phyloP scores from a whole-genome alignment of 345 rosid species.

The Gossypium bickii region DNA sequence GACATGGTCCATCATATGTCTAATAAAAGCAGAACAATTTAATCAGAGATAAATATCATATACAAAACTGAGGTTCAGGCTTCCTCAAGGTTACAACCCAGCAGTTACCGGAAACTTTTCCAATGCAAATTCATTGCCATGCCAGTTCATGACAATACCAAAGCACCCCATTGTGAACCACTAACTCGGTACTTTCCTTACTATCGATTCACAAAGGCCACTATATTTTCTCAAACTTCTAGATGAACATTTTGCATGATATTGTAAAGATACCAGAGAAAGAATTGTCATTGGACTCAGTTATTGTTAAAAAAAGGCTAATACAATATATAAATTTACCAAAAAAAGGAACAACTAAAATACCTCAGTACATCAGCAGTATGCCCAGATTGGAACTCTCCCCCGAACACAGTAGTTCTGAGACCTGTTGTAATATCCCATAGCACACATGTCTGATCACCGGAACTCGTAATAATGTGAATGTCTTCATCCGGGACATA shows the following conservation, averaged over 20 bases:
- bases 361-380: slow-evolving; percentile 93
- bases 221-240: background rate
- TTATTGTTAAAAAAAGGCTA: background rate
- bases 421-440: slow-evolving; percentile 98
- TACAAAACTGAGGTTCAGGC: background rate
- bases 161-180: background rate
- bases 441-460: slow-evolving; percentile 85
- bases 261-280: background rate
- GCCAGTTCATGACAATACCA: background rate
- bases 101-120: background rate
- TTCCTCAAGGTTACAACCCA: background rate
- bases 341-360: slow-evolving; percentile 9
- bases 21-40: background rate
- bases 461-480: slow-evolving; percentile 82
- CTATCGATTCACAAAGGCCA: background rate
- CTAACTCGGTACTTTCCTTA: background rate
- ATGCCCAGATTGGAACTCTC: slow-evolving; percentile 97
- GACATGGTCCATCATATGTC: background rate
- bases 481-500: slow-evolving; percentile 88
- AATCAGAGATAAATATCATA: background rate
- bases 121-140: background rate
- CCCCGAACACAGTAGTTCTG: slow-evolving; percentile 91
- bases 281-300: background rate
- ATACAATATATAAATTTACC: background rate
- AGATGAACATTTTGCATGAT: background rate